phyloP scores from a whole-genome alignment of 2,329 filamentous ascomycete genomes.

The Colletotrichum gigasporum region DNA sequence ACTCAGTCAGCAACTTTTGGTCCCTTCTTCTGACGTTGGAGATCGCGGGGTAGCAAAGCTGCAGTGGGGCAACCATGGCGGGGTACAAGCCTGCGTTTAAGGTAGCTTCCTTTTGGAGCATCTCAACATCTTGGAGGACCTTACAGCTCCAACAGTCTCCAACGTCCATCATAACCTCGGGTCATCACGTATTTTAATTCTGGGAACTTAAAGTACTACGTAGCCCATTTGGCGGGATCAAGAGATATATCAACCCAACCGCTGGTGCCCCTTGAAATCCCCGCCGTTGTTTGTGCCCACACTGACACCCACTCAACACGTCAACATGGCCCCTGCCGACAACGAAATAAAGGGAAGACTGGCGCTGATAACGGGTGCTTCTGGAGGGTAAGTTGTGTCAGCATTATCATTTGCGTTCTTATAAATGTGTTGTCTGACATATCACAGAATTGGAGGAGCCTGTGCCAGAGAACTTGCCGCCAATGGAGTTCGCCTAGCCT shows the following conservation, averaged over 20 bases:
- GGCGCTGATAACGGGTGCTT: slow-evolving; percentile 69
- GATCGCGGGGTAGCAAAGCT: slow-evolving; percentile 30
- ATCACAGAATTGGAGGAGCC: slow-evolving; percentile 65
- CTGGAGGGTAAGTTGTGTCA: slow-evolving; percentile 61
- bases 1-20: neutral
- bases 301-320: neutral
- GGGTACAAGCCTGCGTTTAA: slow-evolving; percentile 6
- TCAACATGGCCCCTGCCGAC: slow-evolving; percentile 33
- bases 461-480: slow-evolving; percentile 64
- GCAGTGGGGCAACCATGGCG: slow-evolving; percentile 22
- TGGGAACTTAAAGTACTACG: too few relatives aligned
- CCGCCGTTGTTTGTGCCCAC: too few relatives aligned
- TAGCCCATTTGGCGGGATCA: too few relatives aligned
- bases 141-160: neutral
- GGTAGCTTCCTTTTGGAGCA: neutral
- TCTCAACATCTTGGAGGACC: neutral
- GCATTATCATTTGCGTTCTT: neutral
- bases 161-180: neutral
- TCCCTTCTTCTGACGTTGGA: neutral
- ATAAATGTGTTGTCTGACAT: slow-evolving; percentile 6
- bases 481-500: slow-evolving; percentile 62
- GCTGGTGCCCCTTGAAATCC: too few relatives aligned
- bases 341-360: slow-evolving; percentile 62
- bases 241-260: too few relatives aligned
- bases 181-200: too few relatives aligned